Evolutionary conservation across 1,284 basidiomycete species (phyloP).

Genomic region (Marasmius tenuissimus): DNA sequence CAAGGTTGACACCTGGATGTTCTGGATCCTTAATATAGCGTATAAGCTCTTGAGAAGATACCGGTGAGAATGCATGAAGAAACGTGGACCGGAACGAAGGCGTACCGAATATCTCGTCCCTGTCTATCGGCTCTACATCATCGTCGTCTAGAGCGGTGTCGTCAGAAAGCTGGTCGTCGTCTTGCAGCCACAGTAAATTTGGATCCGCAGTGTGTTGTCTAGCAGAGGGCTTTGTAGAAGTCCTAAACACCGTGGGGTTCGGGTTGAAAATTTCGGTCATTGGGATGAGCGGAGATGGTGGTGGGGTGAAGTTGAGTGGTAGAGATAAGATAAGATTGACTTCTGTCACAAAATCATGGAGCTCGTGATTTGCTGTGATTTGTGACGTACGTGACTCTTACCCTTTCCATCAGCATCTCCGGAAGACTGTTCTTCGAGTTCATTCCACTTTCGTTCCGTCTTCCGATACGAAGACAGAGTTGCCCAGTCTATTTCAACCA

Average conservation of each 20-base stretch:
- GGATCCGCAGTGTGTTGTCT: conserved; percentile 33
- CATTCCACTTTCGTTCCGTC: too few species aligned
- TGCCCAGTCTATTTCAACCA: too few species aligned
- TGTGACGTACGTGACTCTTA: neutral
- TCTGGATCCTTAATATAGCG: conserved; percentile 95
- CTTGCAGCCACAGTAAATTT: conserved; percentile 54
- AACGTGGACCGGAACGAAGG: neutral
- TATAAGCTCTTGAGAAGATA: conserved; percentile 69
- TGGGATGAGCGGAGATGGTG: neutral
- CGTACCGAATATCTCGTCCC: conserved; percentile 68
- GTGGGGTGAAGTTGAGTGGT: neutral
- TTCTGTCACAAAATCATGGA: neutral
- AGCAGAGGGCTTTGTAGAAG: conserved; percentile 38
- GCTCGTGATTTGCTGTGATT: too few species aligned
- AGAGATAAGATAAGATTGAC: neutral
- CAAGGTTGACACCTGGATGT: conserved; percentile 88
- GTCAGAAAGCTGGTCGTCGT: conserved; percentile 32
- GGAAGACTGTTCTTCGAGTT: neutral
- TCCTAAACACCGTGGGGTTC: conserved; percentile 56
- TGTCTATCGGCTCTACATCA: conserved; percentile 63
- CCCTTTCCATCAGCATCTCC: neutral
- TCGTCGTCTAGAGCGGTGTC: conserved; percentile 37
- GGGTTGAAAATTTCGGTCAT: conserved; percentile 65
- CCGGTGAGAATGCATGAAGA: conserved; percentile 2
- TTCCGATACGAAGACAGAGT: too few species aligned